Evolutionary conservation across 306 rosid genomes (phyloP), one percentile per base, ranked within the genome.

Genomic region (Castanea sativa): DNA sequence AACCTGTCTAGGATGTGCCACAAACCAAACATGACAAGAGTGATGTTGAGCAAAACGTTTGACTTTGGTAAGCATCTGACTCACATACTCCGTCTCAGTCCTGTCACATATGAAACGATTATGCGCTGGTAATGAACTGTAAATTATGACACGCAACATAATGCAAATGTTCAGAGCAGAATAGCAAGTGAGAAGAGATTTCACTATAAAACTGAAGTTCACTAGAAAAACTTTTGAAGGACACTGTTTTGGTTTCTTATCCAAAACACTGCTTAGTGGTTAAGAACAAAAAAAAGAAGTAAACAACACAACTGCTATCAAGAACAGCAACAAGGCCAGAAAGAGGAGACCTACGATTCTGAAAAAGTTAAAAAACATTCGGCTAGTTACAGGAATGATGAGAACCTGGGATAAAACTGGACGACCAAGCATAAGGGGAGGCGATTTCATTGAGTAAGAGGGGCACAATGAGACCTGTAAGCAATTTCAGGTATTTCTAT

Each of bases 1-100:
- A 80, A 95, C 99, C 99, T 95, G 99, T 74, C 90, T 85, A 55
- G 99, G 99, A 86, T 95, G 99, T 71, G 99, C 99, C 30, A 95
- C 99, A 82, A 95, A 95, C 99, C 99, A 95, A 83, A 95, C 99
- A 88, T 92, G 99, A 85, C 99, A 92, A 65, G 94, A 87, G 57
- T 92, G 97, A 90, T 91, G 93, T 61, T 92, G 99, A 65, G 99
- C 99, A 85, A 95, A 95, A 84, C 99, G 89, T 80, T 92, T 95
- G 77, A 95, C 80, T 83, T 85, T 81, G 58, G 99, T 95, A 79
- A 95, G 99, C 97, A 95, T 95, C 85, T 95, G 96, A 78, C 99
- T 95, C 45, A 92, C 99, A 59, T 95, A 95, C 86, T 95, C 99
- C 29, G 98, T 95, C 89, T 95, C 99, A 12, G 97, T 92, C 87